phyloP scores from a whole-genome alignment of 2,329 filamentous ascomycete species.

The Pseudogymnoascus sp. region DNA sequence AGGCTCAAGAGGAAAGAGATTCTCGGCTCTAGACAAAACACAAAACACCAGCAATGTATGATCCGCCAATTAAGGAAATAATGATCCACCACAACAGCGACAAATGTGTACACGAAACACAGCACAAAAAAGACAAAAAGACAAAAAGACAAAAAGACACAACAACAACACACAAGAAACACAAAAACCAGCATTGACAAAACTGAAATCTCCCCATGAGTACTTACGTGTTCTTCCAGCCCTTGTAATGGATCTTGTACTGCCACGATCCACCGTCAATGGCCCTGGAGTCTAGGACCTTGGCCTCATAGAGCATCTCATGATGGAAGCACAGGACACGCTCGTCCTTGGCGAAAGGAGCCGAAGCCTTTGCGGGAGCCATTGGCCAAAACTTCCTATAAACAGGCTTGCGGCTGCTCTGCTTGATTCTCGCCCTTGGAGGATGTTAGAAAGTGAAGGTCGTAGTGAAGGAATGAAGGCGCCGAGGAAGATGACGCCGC shows the following conservation, averaged over 20 bases:
- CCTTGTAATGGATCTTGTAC: conserved; percentile 97
- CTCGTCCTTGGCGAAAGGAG: conserved; percentile 60
- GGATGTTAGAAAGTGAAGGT: neutral
- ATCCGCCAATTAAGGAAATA: neutral
- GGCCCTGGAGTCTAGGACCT: conserved; percentile 72
- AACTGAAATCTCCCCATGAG: neutral
- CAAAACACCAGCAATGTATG: neutral
- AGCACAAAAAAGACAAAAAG: neutral
- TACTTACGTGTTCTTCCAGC: conserved; percentile 92
- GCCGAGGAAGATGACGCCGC: neutral
- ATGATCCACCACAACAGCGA: neutral
- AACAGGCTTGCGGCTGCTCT: too few relatives aligned
- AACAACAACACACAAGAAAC: neutral
- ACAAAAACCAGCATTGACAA: neutral
- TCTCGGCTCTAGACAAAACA: neutral
- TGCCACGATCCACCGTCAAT: conserved; percentile 63
- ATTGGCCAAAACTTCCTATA: conserved; percentile 12
- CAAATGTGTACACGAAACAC: neutral
- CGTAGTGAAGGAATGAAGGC: neutral
- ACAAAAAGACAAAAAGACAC: too few relatives aligned
- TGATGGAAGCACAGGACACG: conserved; percentile 95
- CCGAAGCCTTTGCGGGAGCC: conserved; percentile 26
- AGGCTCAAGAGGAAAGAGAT: neutral
- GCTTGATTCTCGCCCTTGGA: neutral
- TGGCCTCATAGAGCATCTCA: conserved; percentile 95